Evolutionary conservation across 495 filamentous ascomycete species (phyloP).

Genomic region (Annulohypoxylon bovei): DNA sequence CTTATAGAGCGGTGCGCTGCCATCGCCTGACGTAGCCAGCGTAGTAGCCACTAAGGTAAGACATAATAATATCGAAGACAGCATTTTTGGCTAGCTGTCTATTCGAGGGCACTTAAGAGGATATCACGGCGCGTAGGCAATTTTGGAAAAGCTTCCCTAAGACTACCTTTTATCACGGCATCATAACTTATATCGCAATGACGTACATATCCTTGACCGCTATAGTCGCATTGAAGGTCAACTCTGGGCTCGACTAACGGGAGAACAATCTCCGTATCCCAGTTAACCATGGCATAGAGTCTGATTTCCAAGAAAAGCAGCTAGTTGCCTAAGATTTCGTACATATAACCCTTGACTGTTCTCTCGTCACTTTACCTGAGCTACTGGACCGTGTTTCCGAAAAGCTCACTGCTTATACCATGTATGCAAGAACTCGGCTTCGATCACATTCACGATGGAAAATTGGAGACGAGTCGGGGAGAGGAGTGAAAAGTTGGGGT

Average conservation of each 20-base stretch:
- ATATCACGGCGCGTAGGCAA: neutral
- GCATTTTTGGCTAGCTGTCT: slow-evolving; percentile 12
- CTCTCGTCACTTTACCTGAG: neutral
- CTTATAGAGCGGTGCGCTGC: slow-evolving; percentile 63
- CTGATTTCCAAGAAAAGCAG: neutral
- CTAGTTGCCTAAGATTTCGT: neutral
- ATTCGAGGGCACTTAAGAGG: neutral
- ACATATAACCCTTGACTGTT: neutral
- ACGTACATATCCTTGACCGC: slow-evolving; percentile 9
- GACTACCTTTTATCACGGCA: neutral
- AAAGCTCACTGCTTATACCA: neutral
- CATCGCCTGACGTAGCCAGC: slow-evolving; percentile 18
- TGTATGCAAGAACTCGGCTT: slow-evolving; percentile 2
- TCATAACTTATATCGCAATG: slow-evolving; percentile 20
- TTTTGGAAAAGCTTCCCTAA: neutral
- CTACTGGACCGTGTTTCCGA: slow-evolving; percentile 12
- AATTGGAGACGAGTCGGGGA: slow-evolving; percentile 34
- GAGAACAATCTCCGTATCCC: slow-evolving; percentile 17
- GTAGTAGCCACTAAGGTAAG: slow-evolving; percentile 9
- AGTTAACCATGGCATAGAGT: neutral
- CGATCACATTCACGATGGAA: slow-evolving; percentile 10
- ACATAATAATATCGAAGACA: neutral
- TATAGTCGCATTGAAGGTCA: slow-evolving; percentile 23
- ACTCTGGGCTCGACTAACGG: slow-evolving; percentile 14
- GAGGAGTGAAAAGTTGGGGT: slow-evolving; percentile 17